Evolutionary conservation across 495 filamentous ascomycete genomes (phyloP), one percentile per base, ranked within the genome.

Genomic region (Podospora fimiseda): DNA sequence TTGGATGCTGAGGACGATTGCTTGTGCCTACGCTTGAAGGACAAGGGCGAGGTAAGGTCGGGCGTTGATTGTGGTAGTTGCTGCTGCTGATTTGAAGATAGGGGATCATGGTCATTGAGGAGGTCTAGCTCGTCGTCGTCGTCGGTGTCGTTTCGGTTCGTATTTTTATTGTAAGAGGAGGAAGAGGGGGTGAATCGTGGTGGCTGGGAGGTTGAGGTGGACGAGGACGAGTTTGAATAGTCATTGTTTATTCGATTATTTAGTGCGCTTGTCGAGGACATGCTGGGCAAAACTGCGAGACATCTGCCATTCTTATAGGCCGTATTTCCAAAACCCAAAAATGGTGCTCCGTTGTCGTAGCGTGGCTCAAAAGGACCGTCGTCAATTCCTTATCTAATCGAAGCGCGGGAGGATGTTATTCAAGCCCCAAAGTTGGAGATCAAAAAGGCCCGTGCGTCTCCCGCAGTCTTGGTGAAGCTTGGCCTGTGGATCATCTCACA

Each of bases 11-110:
- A 33, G 27, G 27, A 33, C 19, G 56, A 15, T 23, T 77, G 78
- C 60, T 89, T 90, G 59, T 82, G 81, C 63, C 88, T 90, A 58
- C 86, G 84, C 73, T 94, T 93, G 73, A 96, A 96, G 15, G 85
- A 82, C 47, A 90, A 76, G 2, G 87, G 87, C 53, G 61, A 75
- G 64, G 64, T 62, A 43, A 74, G 60, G 48, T 77, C 70, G 48
- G 74, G 30, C 61, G 52, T 27, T 59, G 52, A 46, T 62, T 61
- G 54, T 69, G 67, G 59, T 53, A 18, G 42, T 71, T 58, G 64
- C 2, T 59, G 49, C 40, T 60, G 41, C 36, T 58, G 50, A 9
- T 54, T 53, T 42, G 24, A 19, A 58, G 60, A 7, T 50, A 73
- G 67, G 59, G 52, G 51, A 27, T 68, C 52, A 53, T 62, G 60